Base-by-base conservation (phyloP, 495 filamentous ascomycete genomes). In the Tricharina praecox region DNA sequence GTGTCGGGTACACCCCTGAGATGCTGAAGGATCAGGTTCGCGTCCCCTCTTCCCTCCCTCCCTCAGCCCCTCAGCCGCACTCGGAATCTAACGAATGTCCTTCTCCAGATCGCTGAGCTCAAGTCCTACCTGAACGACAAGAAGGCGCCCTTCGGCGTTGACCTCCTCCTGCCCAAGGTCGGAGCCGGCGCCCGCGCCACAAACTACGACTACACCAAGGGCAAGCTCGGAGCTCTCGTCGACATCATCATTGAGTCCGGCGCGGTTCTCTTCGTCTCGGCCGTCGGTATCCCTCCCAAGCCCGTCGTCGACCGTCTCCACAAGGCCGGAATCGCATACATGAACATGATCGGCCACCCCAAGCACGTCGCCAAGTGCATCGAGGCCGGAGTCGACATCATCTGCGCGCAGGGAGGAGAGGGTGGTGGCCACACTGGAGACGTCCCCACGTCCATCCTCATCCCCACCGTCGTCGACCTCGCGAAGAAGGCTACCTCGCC, bases 261-360 rank as follows among this genome's bases (percentile, higher is more conserved):
- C 46, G 82, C 86, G 48, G 83, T 78, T 67, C 76, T 96, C 47
- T 97, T 97, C 67, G 92, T 97, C 59, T 93, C 82, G 53, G 90
- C 90, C 61, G 83, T 97, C 63, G 90, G 90, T 64, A 81, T 97
- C 4, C 85, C 90, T 21, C 88, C 92, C 45, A 81, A 82, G 62
- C 66, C 73, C 49, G 78, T 94, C 50, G 90, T 97, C 50, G 83
- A 96, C 39, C 77, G 70, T 53, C 77, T 97, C 26, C 90, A 97
- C 74, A 73, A 75, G 52, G 70, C 75, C 59, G 87, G 87, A 46
- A 72, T 97, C 51, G 72, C 93, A 46, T 93, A 88, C 75, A 97
- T 97, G 90, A 97, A 97, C 77, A 97, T 97, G 90, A 92, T 97
- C 63, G 90, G 88, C 48, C 90, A 96, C 74, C 92, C 92, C 53